Base-by-base conservation (phyloP, 2,329 filamentous ascomycete genomes). In the Botrytis sinoallii region DNA sequence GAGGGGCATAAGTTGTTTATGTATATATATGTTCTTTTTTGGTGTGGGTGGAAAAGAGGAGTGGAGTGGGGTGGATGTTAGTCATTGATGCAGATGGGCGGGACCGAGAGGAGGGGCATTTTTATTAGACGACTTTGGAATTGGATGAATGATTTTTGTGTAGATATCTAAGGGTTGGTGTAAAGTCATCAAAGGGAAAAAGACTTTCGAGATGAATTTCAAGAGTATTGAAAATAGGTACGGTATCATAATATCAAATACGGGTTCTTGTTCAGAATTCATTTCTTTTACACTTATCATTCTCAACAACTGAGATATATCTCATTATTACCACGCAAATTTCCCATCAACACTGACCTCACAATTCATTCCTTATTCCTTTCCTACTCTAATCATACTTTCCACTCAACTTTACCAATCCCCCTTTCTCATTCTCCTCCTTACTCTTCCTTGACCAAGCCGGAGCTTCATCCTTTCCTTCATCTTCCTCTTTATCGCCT, bases 401-500 rank as follows among this genome's bases (percentile, higher is more conserved):
- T 42, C 82, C 77, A 73, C 75, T 77, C n/a, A 75, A 40, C 79
- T 85, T 88, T 16, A 90, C 88, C 74, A 87, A 79, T 0, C 88
- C 88, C 29, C 83, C 82, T 75, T 85, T 84, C 81, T 88, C 87
- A 79, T 91, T 91, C 79, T 88, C 83, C 70, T 82, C 83, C 82
- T 90, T 90, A 42, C 84, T 86, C 81, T 83, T 84, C 81, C 84
- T 83, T 70, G 84, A 86, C 89, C 89, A 91, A 70, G 84, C 85
- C 0, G 89, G 88, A 52, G 89, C 85, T 79, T 88, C 88, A 80
- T 91, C 89, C 71, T 85, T 85, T 0, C 87, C 89, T 9, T 86
- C 86, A 40, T 90, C 89, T 77, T 91, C 89, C 75, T 88, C 87
- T 79, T 86, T 84, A 76, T 91, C 89, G 0, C 88, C 89, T 78